Base-by-base conservation (phyloP, 2,329 filamentous ascomycete species). In the Thielaviopsis punctulata region DNA sequence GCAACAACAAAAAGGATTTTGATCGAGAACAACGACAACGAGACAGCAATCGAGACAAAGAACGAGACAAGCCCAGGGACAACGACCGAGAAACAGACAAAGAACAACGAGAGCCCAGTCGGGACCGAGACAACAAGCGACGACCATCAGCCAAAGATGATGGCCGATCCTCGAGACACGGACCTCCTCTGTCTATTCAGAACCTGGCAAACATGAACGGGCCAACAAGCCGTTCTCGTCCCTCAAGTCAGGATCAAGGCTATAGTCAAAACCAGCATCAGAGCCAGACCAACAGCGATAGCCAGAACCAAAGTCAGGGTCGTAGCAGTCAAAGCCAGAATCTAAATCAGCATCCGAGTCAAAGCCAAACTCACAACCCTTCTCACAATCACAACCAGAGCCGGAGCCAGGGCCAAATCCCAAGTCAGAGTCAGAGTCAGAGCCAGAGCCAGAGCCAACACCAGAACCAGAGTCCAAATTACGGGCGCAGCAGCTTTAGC, bases 131-230 rank as follows among this genome's bases (percentile, higher is more conserved):
- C 48, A 44, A 43, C 13, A 33, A 24, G 8, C n/a, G 49, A 46
- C 49, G 41, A 23, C 45, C 45, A 46, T 19, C 45, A 25, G 21
- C 25, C 45, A 46, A 23, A 51, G 44, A 48, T 51, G 41, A 50
- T 41, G 50, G 36, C 41, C 52, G 41, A 49, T 25, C 41, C 36
- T 30, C 41, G 19, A 48, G 50, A 46, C 49, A 55, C 39, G 53
- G 49, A 46, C 53, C 53, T 46, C 53, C 53, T 52, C 49, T 55
- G 21, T 51, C 49, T 18, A 51, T 49, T 13, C 49, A 51, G 43
- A 51, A 48, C 49, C 49, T 49, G 44, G 30, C 21, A 27, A 52
- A 41, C 30, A n/a, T n/a, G n/a, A 48, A 47, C 43, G 33, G 23
- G 45, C 39, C 27, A 24, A 44, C 51, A 21, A 45, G 44, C 48